Evolutionary conservation across 2,329 filamentous ascomycete species (phyloP).

Genomic region (Calonectria henricotiae): DNA sequence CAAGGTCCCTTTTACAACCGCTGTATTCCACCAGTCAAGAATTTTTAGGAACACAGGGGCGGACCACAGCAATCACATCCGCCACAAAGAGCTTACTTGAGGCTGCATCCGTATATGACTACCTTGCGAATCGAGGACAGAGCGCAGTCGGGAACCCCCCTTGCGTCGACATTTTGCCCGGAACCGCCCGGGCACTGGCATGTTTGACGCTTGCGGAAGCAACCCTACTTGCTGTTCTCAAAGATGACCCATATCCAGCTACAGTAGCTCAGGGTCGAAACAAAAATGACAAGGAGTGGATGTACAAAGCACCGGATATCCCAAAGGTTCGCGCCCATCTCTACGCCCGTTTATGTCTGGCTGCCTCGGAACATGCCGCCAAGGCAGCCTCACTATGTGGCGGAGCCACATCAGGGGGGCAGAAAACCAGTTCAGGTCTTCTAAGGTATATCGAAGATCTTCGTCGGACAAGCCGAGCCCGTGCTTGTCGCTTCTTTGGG

Average conservation of each 20-base stretch:
- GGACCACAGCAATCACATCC: constrained; percentile 78
- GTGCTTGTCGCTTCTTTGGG: constrained; percentile 91
- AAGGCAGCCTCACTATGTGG: constrained; percentile 74
- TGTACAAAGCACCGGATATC: constrained; percentile 92
- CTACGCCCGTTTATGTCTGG: constrained; percentile 89
- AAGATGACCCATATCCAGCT: constrained; percentile 94
- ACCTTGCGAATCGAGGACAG: constrained; percentile 75
- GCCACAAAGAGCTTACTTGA: constrained; percentile 86
- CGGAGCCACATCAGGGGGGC: constrained; percentile 57
- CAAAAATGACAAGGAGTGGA: constrained; percentile 91
- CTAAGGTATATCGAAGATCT: constrained; percentile 84
- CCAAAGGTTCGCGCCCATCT: constrained; percentile 91
- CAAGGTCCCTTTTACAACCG: constrained; percentile 80
- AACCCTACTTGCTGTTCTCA: constrained; percentile 89
- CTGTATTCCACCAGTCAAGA: constrained; percentile 79
- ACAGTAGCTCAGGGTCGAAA: constrained; percentile 87
- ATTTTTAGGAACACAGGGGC: constrained; percentile 76
- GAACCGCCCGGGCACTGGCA: constrained; percentile 71
- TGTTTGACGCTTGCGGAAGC: constrained; percentile 87
- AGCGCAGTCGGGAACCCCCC: constrained; percentile 60
- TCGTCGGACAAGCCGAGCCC: constrained; percentile 82
- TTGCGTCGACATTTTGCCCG: constrained; percentile 69
- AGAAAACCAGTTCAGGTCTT: constrained; percentile 77
- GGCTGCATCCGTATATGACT: constrained; percentile 84
- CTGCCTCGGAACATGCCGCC: constrained; percentile 89